A percentile compares a stretch with the other conserved stretches of the same genome.
Evolutionary conservation across 768 basidiomycete genomes (phyloP).

Genomic region (Tulasnella sp.): DNA sequence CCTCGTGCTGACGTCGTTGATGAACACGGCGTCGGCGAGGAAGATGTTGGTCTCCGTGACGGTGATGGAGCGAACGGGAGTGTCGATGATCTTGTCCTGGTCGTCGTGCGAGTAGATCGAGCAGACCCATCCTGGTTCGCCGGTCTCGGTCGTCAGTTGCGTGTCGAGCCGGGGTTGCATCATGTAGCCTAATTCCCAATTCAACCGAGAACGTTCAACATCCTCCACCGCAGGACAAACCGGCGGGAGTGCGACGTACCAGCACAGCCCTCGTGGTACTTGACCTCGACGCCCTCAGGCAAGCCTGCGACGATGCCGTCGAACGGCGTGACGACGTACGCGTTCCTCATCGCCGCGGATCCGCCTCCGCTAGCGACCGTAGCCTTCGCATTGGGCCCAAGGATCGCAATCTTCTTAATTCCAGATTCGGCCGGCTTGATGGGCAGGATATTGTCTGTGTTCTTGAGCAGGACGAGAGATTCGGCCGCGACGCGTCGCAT

Average conservation of each 20-base stretch:
- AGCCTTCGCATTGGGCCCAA: constrained; percentile 70
- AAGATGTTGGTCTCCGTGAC: constrained; percentile 54
- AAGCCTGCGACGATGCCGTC: constrained; percentile 58
- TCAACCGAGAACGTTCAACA: neutral
- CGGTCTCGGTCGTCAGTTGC: constrained; percentile 54
- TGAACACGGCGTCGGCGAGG: constrained; percentile 66
- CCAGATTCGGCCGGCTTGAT: constrained; percentile 42
- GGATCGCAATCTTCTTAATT: constrained; percentile 60
- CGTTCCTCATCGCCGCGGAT: constrained; percentile 61
- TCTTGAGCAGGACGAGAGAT: constrained; percentile 64
- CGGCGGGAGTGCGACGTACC: constrained; percentile 47
- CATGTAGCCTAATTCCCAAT: constrained; percentile 57
- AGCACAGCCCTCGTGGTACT: constrained; percentile 66
- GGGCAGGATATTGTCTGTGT: constrained; percentile 59
- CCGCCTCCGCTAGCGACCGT: constrained; percentile 74
- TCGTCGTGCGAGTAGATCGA: constrained; percentile 63
- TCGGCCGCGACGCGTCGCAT: constrained; percentile 61
- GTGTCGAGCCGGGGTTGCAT: constrained; percentile 71
- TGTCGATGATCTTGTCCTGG: constrained; percentile 49
- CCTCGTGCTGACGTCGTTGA: constrained; percentile 51
- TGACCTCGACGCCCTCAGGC: constrained; percentile 55
- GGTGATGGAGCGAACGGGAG: constrained; percentile 54
- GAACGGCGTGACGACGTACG: constrained; percentile 66
- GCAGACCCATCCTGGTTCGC: constrained; percentile 64
- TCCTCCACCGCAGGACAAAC: neutral